A percentile compares a stretch with the other conserved stretches of the same genome.
These are phyloP conservation scores for Carpinus viminea DNA, from an alignment of 306 rosid species.

Conservation along the genomic window DNA sequence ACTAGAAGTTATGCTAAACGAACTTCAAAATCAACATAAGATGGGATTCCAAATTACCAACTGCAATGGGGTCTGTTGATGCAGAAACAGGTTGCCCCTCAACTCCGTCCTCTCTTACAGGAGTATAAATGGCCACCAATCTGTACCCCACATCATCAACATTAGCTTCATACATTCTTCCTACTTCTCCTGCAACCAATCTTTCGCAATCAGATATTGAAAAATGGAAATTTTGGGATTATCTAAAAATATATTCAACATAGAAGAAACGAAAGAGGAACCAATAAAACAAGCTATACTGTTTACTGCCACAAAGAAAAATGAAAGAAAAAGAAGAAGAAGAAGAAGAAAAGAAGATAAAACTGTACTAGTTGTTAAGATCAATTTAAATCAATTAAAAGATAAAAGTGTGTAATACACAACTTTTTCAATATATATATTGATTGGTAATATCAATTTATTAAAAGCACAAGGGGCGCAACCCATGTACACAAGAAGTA, in stretches of 20 bases:
- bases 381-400: not conserved
- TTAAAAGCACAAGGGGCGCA: no score
- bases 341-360: not conserved
- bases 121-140: slow-evolving; percentile 91
- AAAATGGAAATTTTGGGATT: slow-evolving; percentile 6
- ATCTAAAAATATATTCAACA: slow-evolving; percentile 5
- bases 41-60: slow-evolving; percentile 59
- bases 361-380: not conserved
- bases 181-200: slow-evolving; percentile 74
- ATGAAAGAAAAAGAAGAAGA: not conserved
- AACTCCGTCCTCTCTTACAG: slow-evolving; percentile 90
- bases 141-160: slow-evolving; percentile 98
- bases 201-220: slow-evolving; percentile 18
- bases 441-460: no score
- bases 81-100: slow-evolving; percentile 93
- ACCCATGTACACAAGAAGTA: no score
- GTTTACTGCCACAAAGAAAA: not conserved
- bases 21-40: not conserved
- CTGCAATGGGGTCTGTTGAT: slow-evolving; percentile 91
- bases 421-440: no score
- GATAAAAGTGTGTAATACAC: not conserved
- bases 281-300: not conserved
- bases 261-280: not conserved
- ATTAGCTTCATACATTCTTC: slow-evolving; percentile 93
- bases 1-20: not conserved